Base-by-base conservation (phyloP, 441 rosid species). In the Viola pubescens region DNA sequence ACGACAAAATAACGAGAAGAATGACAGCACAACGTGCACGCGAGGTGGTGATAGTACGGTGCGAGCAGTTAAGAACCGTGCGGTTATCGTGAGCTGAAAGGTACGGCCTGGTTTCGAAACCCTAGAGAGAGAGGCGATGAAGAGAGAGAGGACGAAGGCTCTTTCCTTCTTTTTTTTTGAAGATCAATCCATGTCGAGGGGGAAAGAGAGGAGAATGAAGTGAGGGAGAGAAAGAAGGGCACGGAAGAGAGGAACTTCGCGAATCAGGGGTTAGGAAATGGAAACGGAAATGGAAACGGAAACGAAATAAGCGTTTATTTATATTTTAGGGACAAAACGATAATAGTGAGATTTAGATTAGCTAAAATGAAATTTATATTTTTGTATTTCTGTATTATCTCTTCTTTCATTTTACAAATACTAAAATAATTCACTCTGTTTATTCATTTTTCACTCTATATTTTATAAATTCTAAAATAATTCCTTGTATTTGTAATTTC, bases 41-140 rank as follows among this genome's bases (percentile, higher is more conserved):
- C 54, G 52, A 60, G 59, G 64, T 16, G 13, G 48, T 49, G 19
- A 54, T 12, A 40, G 45, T 50, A 50, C 13, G 7, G 52, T 13
- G 19, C 16, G 8, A 1, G 16, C 52, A 7, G 52, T 9, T 62
- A 37, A 61, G 51, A 66, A 51, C 67, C 59, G 68, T 40, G 11
- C 48, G 16, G 68, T 58, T 43, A 57, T 37, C 34, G 34, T 26
- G 34, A 26, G 34, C 3, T 26, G 34, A 26, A 26, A 26, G 34
- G 34, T 26, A 26, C 34, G 34, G 34, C 34, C 34, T 26, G 37
- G 5, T 26, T 61, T 68, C 55, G 70, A 75, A 77, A 77, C 78
- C 79, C 78, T 77, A 70, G 70, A 80, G 71, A 40, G 52, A 9
- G 45, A 10, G 7, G 4, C 9, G 53, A 59, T 51, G 60, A 40